Percentiles rank a stretch among this genome's conserved stretches.
Conservation (phyloP, 345 rosid genomes). For the Rubroshorea leprosula region DNA sequence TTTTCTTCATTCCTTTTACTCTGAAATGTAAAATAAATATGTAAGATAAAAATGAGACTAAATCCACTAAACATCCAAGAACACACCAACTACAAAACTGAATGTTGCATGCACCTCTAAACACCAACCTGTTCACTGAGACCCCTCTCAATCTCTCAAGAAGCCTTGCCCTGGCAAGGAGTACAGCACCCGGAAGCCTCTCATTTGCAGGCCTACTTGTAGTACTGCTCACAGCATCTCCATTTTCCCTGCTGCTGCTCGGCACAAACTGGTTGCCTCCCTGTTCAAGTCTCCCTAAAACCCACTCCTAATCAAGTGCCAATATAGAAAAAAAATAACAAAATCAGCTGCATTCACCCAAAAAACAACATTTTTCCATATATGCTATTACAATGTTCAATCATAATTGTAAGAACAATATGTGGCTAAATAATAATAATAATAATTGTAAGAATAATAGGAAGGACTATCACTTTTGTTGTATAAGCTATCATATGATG, state of each 20-base stretch:
- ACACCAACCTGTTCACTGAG: slow-evolving; percentile 57
- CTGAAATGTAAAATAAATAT: background rate
- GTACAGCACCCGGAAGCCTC: slow-evolving; percentile 90
- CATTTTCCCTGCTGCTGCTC: slow-evolving; percentile 29
- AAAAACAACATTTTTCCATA: background rate
- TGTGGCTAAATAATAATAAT: no score
- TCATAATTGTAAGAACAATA: no score
- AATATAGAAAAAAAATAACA: background rate
- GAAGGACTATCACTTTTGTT: no score
- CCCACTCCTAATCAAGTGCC: slow-evolving; percentile 44
- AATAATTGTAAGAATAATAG: no score
- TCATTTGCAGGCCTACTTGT: slow-evolving; percentile 30
- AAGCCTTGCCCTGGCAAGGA: slow-evolving; percentile 92
- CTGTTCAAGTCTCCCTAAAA: slow-evolving; percentile 33
- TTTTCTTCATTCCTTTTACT: background rate
- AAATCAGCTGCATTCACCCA: background rate
- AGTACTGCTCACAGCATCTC: slow-evolving; percentile 8
- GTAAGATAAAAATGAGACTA: background rate
- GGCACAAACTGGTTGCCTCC: slow-evolving; percentile 31
- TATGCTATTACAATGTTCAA: no score
- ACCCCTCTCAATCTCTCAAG: slow-evolving; percentile 80
- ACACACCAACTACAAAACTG: slow-evolving; percentile 1
- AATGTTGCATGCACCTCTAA: background rate
- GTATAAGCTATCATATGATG: no score
- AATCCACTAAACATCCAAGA: no score